Conservation (phyloP, 2,329 filamentous ascomycete species). For the Penicillium sp. region DNA sequence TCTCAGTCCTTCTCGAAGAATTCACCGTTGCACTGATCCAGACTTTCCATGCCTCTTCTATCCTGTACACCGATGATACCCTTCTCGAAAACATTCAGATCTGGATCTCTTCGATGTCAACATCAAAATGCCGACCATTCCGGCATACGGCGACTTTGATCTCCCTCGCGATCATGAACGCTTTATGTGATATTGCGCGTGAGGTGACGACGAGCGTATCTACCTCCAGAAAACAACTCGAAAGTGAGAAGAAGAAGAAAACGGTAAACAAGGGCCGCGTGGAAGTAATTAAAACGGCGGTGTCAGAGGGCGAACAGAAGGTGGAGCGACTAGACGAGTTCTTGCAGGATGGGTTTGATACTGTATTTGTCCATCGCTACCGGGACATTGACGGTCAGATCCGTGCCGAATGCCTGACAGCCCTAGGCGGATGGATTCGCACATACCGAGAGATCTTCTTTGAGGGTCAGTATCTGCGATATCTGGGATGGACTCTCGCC, state of each 20-base stretch:
- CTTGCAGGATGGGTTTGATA: constrained; percentile 84
- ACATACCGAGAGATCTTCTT: constrained; percentile 83
- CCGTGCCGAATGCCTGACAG: constrained; percentile 80
- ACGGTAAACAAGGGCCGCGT: constrained; percentile 76
- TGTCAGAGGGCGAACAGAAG: constrained; percentile 68
- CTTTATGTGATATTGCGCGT: constrained; percentile 70
- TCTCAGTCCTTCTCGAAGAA: constrained; percentile 71
- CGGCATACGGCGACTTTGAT: constrained; percentile 89
- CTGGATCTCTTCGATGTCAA: constrained; percentile 90
- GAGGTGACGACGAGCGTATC: constrained; percentile 70
- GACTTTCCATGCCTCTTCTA: constrained; percentile 75
- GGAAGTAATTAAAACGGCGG: constrained; percentile 67
- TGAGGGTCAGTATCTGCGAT: constrained; percentile 84
- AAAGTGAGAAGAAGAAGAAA: constrained; percentile 70
- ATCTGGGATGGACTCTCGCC: constrained; percentile 92
- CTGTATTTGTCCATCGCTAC: constrained; percentile 92
- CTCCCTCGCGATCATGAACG: constrained; percentile 73
- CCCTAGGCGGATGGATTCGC: constrained; percentile 84
- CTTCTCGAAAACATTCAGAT: constrained; percentile 85
- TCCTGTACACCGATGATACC: constrained; percentile 71
- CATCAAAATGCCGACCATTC: constrained; percentile 81
- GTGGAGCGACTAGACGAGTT: constrained; percentile 67
- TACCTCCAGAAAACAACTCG: constrained; percentile 73
- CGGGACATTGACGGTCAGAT: constrained; percentile 90
- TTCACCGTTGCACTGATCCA: constrained; percentile 78